Percentiles rank a stretch among this genome's conserved stretches.
Evolutionary conservation across 2,329 filamentous ascomycete species (phyloP).

Genomic region (Plenodomus biglobosus): DNA sequence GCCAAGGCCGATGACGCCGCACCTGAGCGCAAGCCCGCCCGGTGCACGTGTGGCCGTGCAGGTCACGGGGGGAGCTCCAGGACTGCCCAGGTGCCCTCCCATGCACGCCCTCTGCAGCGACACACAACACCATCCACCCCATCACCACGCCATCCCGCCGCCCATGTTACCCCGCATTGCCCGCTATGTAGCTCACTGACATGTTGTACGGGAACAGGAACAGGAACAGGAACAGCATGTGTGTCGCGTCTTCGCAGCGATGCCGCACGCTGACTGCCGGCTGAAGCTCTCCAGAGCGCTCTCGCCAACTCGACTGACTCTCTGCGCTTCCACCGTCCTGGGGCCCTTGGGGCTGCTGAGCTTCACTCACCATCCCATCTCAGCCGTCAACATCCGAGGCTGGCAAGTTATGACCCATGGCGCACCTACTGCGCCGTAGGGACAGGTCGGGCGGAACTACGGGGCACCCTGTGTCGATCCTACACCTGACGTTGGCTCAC

Average conservation of each 20-base stretch:
- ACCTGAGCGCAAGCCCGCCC: too few relatives aligned
- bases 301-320: background rate
- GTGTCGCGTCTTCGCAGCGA: background rate
- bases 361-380: background rate
- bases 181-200: background rate
- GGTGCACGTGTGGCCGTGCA: too few relatives aligned
- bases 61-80: too few relatives aligned
- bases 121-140: background rate
- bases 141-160: background rate
- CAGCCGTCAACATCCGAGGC: background rate
- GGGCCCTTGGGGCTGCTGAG: background rate
- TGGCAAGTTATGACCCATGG: background rate
- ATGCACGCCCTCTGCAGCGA: too few relatives aligned
- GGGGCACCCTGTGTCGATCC: background rate
- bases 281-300: background rate
- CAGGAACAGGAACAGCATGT: background rate
- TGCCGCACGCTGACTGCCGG: background rate
- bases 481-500: background rate
- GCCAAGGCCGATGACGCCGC: constrained; percentile 8
- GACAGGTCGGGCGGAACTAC: background rate
- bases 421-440: background rate
- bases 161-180: background rate
- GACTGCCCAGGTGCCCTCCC: constrained; percentile 2
- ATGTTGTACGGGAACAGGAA: background rate
- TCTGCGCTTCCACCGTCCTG: background rate